These are phyloP conservation scores for Tricladium varicosporioides DNA, from an alignment of 2,329 filamentous ascomycete species.

Conservation along the genomic window DNA sequence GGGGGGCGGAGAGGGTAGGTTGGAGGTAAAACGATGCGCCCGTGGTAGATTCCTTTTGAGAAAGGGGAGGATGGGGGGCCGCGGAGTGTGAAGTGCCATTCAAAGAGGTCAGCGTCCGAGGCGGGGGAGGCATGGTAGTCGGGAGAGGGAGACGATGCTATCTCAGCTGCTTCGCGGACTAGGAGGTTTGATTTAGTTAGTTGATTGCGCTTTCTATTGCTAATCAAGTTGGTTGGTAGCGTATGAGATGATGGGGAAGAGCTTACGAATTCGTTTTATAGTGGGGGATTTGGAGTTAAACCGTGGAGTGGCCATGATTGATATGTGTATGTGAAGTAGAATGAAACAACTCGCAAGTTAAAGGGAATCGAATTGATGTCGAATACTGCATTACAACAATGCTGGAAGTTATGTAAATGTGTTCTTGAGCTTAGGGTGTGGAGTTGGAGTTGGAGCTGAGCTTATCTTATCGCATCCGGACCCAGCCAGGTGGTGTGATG, in stretches of 20 bases:
- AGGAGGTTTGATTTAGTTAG: no score
- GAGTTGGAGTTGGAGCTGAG: neutral
- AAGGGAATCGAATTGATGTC: no score
- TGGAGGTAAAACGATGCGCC: slow-evolving; percentile 85
- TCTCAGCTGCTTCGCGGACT: slow-evolving; percentile 90
- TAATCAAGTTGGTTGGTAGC: neutral
- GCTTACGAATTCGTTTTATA: slow-evolving; percentile 76
- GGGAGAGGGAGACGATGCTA: slow-evolving; percentile 74
- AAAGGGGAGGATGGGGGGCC: slow-evolving; percentile 72
- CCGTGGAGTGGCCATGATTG: slow-evolving; percentile 25
- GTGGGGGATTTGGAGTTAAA: slow-evolving; percentile 78
- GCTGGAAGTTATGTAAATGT: no score
- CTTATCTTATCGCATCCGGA: neutral
- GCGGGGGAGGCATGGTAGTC: slow-evolving; percentile 80
- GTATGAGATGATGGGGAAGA: slow-evolving; percentile 3
- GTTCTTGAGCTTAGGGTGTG: neutral
- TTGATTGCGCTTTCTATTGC: no score
- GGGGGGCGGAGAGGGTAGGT: slow-evolving; percentile 90
- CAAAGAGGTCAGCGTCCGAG: slow-evolving; percentile 86
- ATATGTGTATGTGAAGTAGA: neutral
- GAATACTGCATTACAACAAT: no score
- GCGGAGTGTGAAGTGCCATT: slow-evolving; percentile 98
- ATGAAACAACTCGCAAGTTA: neutral
- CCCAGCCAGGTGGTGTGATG: neutral
- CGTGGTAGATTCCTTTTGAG: slow-evolving; percentile 80